Base-by-base conservation (phyloP, 495 filamentous ascomycete species). In the Beverwykella pulmonaria region DNA sequence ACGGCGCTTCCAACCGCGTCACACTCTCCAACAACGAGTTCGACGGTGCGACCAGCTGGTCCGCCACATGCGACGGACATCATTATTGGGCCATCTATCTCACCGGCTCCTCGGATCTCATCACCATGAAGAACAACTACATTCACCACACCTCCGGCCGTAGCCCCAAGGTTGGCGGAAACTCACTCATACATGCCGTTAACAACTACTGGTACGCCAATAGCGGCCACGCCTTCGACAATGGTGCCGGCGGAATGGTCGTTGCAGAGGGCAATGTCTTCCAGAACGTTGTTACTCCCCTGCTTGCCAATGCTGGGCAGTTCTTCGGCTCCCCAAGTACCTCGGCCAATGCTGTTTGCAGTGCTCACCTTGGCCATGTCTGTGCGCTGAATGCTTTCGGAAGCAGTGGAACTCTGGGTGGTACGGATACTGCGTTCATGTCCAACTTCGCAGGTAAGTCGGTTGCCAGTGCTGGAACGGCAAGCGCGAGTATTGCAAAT, bases 261-360 rank as follows among this genome's bases (percentile, higher is more conserved):
- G 76, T 87, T 5, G 83, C 81, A 3, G 84, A 86, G 71, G 84
- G 84, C n/a, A 86, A 82, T 69, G 80, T 81, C n/a, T 86, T 87
- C 78, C 78, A 84, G 75, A 81, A 81, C 63, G 79, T 84, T 53
- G 55, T 48, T 0, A 75, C 66, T 65, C 55, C 27, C 58, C 78
- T 54, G 61, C 70, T 39, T 79, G 81, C n/a, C 7, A 47, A 46
- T 7, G 4, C 22, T n/a, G 66, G 61, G 6, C 53, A 77, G 65
- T 72, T 83, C 29, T 84, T 83, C 71, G 78, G 76, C 7, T 71
- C 75, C 3, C 79, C 77, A 12, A 69, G 26, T 48, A 73, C 79
- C 47, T 25, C 15, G 1, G 29, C 34, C 27, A 82, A 80, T 69
- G 50, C 61, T 17, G 65, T 70, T 32, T 83, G 82, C 78, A 57